Evolutionary conservation across 2,329 filamentous ascomycete genomes (phyloP).

Genomic region (Colletotrichum aenigma): DNA sequence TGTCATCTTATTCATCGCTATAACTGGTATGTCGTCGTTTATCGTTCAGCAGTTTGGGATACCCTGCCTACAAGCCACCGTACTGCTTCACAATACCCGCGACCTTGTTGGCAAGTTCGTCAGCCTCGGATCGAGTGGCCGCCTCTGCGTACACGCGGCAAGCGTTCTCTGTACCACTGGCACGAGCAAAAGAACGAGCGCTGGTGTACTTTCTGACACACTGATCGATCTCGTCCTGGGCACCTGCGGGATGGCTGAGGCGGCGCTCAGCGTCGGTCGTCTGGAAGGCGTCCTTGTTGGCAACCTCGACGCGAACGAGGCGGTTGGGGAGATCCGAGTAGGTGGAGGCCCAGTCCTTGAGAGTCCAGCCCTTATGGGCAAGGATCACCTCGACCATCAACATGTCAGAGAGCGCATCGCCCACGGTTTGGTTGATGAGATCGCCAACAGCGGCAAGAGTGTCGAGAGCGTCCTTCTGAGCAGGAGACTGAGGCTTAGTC

Average conservation of each 20-base stretch:
- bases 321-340: conserved; percentile 95
- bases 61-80: conserved; percentile 31
- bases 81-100: conserved; percentile 73
- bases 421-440: conserved; percentile 97
- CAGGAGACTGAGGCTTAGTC: conserved; percentile 85
- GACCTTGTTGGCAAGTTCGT: conserved; percentile 87
- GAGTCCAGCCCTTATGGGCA: conserved; percentile 90
- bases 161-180: conserved; percentile 94
- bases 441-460: conserved; percentile 83
- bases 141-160: conserved; percentile 97
- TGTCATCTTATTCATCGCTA: not conserved
- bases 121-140: conserved; percentile 84
- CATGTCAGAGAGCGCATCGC: conserved; percentile 94
- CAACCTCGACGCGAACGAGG: conserved; percentile 90
- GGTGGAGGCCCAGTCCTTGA: conserved; percentile 89
- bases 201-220: conserved; percentile 90
- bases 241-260: conserved; percentile 77
- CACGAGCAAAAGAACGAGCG: conserved; percentile 87
- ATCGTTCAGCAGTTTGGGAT: not conserved
- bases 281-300: conserved; percentile 86
- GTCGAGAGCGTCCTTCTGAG: conserved; percentile 87
- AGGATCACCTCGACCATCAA: conserved; percentile 95
- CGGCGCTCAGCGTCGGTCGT: conserved; percentile 92
- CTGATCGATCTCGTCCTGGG: conserved; percentile 86
- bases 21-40: not conserved